A percentile compares a stretch with the other conserved stretches of the same genome.
These are phyloP conservation scores for Orbilia blumenaviensis DNA, from an alignment of 2,329 filamentous ascomycete species.

Conservation along the genomic window DNA sequence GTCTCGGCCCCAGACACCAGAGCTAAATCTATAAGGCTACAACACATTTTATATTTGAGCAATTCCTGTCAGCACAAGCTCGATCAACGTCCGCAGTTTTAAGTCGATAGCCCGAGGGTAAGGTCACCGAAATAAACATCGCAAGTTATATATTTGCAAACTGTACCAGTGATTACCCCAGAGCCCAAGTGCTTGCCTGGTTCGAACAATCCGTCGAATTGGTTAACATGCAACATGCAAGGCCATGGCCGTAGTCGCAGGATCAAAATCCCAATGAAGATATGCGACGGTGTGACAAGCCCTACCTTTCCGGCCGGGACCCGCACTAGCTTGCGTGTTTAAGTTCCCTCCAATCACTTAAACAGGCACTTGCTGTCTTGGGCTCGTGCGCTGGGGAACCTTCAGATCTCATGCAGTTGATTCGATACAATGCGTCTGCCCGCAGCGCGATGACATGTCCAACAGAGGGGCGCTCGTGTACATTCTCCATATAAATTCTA, in stretches of 20 bases:
- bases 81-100: too few species aligned
- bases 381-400: neutral
- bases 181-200: too few species aligned
- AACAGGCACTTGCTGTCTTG: conserved; percentile 24
- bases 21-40: too few species aligned
- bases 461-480: conserved; percentile 14
- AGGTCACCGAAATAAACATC: too few species aligned
- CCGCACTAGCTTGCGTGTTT: conserved; percentile 14
- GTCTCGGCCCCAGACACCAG: too few species aligned
- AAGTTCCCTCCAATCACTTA: conserved; percentile 22
- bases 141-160: too few species aligned
- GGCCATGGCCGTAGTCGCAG: neutral
- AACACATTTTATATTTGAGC: too few species aligned
- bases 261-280: conserved; percentile 1
- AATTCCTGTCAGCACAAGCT: too few species aligned
- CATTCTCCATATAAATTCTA: neutral
- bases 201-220: too few species aligned
- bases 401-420: conserved; percentile 15
- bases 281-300: conserved; percentile 3
- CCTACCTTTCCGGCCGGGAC: conserved; percentile 3
- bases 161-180: too few species aligned
- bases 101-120: too few species aligned
- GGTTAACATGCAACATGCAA: too few species aligned
- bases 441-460: conserved; percentile 11
- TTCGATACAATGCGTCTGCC: conserved; percentile 9